Evolutionary conservation across 2,329 filamentous ascomycete species (phyloP), one percentile per base, ranked within the genome.

Genomic region (Trichoderma guizhouense): DNA sequence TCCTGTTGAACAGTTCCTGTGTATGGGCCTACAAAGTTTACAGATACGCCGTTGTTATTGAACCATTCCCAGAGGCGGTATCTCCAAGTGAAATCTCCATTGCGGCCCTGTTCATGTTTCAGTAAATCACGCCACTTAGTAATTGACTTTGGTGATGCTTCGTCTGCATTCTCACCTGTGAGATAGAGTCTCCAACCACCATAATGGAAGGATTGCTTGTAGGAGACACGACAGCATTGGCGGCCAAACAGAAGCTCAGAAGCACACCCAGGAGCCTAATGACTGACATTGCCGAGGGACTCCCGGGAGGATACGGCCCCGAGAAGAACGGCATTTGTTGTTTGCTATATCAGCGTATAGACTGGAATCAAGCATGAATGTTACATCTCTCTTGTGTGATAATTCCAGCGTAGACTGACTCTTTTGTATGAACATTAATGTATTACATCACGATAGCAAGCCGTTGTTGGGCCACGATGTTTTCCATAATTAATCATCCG

Each of bases 191-290:
- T 43, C 39, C 39, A 9, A 43, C 39, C 0, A 43, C 2, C 39
- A 43, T 43, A 43, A 43, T n/a, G 0, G 39, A 43, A 18, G 39
- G 39, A 43, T 43, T 43, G 39, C 4, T n/a, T 43, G 39, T 43
- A 43, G 15, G 39, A 9, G 39, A 43, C 1, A 43, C 39, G 15
- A 43, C 15, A 43, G 39, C 39, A 43, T 43, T 43, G 39, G 15
- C 2, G 0, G 39, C 2, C 15, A 43, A 43, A 43, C 39, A 43
- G 39, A 43, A 43, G 2, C 15, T 43, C 39, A 43, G 18, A 7
- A n/a, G 2, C 7, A 43, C 4, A n/a, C 7, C 1, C 1, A 43
- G 39, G 2, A 43, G 0, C 2, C 39, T 1, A 1, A 43, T n/a
- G 39, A n/a, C 7, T 43, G 39, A 43, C 39, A 43, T n/a, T 3